Base-by-base conservation (phyloP, 2,329 filamentous ascomycete species). In the Ceratocystis lukuohia region DNA sequence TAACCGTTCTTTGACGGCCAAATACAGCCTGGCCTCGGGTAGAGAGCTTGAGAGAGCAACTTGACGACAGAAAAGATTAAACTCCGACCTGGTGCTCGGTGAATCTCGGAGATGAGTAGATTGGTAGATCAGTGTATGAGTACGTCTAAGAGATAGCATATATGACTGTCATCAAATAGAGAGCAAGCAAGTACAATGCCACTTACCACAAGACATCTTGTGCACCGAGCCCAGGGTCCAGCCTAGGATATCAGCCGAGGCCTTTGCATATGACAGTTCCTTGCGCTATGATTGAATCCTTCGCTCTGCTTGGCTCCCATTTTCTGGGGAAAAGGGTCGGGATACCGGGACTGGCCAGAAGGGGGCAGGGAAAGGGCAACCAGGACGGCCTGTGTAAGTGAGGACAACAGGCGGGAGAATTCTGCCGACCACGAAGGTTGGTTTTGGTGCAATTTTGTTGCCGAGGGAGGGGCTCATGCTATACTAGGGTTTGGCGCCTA, bases 291-390 rank as follows among this genome's bases (percentile, higher is more conserved):
- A 46, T 46, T 28, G 37, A 28, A 46, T 62, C 33, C 41, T 62
- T 62, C 22, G 22, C 41, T 25, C 28, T 46, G n/a, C 45, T 30
- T 48, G 25, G 62, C 33, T 46, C 53, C 37, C 30, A 65, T 61
- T 65, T 65, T 56, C 64, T 65, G 64, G 64, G 56, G 64, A 65
- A 65, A 65, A 65, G 64, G 64, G 56, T 65, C 64, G 64, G 64
- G 53, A 61, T 59, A 65, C 64, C 64, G 64, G 64, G 20, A 65
- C 64, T 65, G 56, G 56, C 56, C 56, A 59, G 56, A 59, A 28
- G 41, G 45, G 45, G 61, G 3, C 12, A 62, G 22, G 41, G 37
- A 62, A 28, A 22, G 12, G 33, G 50, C 20, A 20, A 3, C 10
- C 2, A 25, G 5, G 5, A 45, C 12, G 3, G 46, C 20, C 17